Base-by-base conservation (phyloP, 176 grass and related monocot genomes). In the Alloteropsis semialata region DNA sequence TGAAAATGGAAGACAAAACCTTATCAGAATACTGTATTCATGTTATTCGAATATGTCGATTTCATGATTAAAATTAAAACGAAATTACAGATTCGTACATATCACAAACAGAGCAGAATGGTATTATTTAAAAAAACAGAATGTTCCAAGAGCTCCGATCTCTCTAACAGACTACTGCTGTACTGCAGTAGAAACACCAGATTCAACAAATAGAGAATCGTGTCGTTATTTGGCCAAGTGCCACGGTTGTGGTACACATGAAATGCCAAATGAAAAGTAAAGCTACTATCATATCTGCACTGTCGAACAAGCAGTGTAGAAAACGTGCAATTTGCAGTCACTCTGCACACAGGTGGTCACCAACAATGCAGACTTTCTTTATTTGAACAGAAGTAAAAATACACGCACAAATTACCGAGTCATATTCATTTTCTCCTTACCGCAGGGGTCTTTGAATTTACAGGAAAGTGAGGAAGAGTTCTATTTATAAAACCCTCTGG, bases 381-480 rank as follows among this genome's bases (percentile, higher is more conserved):
- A 33, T 41, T 56, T 27, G 10, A 80, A 80, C 49, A 50, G 59
- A 59, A 44, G 30, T 57, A 67, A 18, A 33, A 72, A 89, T 46
- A 75, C 15, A 69, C 82, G 73, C 41, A 84, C 10, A 87, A 82
- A 76, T 74, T 73, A 71, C 72, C 46, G 86, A 81, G 81, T 36
- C 24, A 55, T 69, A 75, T 74, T 87, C 69, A 33, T 57, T 84
- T 27, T 82, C 56, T 33, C 28, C 95, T 92, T 90, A 98, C 95
- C 65, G 95, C 88, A 55, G 95, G 95, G 55, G 92, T 94, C 80
- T 93, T 91, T 29, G 95, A 94, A 89, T 93, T 93, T 82, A 98
- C 78, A 79, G 95, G 92, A n/a, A 98, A 98, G 81, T 98, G 95
- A 21, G 95, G 95, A 89, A 98, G 95, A 43, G 92, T 98, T 81